Base-by-base conservation (phyloP, 129 eudicot genomes). In the Lonicera japonica region DNA sequence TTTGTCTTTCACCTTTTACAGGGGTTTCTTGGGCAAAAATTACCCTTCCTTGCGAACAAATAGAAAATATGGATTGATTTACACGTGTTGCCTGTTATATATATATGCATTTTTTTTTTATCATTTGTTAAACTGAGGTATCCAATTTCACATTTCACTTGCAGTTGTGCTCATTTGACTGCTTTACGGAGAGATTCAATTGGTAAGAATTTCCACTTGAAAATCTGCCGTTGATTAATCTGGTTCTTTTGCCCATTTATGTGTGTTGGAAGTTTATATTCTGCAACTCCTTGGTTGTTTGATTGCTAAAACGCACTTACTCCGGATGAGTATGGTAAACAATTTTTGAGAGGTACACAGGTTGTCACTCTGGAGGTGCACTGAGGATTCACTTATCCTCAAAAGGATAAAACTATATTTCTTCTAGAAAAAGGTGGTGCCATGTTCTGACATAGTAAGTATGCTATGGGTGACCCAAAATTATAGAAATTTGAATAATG, bases 101-200 rank as follows among this genome's bases (percentile, higher is more conserved):
- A 5, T 50, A 8, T 54, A 41, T 63, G 15, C 11, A n/a, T 5
- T 18, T 12, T 54, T 56, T 63, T 64, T 5, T 22, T 45, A 51
- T 11, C 45, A 25, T 21, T 15, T 57, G 21, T 13, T 13, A 51
- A 21, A 10, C 40, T 13, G 54, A 43, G 15, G 8, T 46, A 41
- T 58, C 22, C 23, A 24, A 41, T 54, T 71, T 22, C 17, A 50
- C 52, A 25, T 59, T 66, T 23, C 36, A 61, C 61, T 70, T 71
- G 89, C 91, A 92, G 98, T 70, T 92, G 98, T 71, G 96, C 95
- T 69, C 95, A 92, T 74, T 74, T 92, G 75, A 87, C 91, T 46
- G 95, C 88, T 45, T 50, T 92, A 64, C 95, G 95, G 8, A 78
- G 98, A 71, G 98, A 92, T 69, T 92, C 96, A 69, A 92, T 92